Evolutionary conservation across 2,329 filamentous ascomycete species (phyloP).

Genomic region (Scortechinia acanthostroma): DNA sequence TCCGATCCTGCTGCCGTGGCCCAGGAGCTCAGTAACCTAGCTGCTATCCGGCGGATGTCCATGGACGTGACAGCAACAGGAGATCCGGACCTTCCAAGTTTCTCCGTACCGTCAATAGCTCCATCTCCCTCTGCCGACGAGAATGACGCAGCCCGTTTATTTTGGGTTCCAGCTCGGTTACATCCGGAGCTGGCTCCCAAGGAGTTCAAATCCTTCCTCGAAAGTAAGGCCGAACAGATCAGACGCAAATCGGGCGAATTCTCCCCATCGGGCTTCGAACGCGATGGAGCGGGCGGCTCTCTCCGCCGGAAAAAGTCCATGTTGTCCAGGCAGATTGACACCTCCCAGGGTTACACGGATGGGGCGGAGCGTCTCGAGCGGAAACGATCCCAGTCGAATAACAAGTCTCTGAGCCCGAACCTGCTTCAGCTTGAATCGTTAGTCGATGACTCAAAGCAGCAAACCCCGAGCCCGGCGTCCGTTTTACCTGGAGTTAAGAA

Average conservation of each 20-base stretch:
- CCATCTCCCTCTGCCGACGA: conserved; percentile 38
- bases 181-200: conserved; percentile 60
- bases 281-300: conserved; percentile 23
- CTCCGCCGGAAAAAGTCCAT: conserved; percentile 68
- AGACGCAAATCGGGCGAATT: conserved; percentile 48
- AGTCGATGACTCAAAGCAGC: conserved; percentile 45
- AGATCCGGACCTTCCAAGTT: conserved; percentile 23
- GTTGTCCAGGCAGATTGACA: conserved; percentile 67
- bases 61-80: conserved; percentile 59
- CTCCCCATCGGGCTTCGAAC: conserved; percentile 17
- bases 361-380: conserved; percentile 61
- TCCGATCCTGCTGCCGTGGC: conserved; percentile 65
- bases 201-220: conserved; percentile 63
- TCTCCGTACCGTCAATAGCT: conserved; percentile 31
- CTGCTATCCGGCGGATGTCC: conserved; percentile 69
- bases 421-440: conserved; percentile 40
- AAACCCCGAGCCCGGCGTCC: conserved; percentile 40
- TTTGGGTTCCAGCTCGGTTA: conserved; percentile 60
- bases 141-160: conserved; percentile 51
- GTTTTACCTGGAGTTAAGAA: conserved; percentile 25
- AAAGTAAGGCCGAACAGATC: conserved; percentile 55
- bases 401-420: conserved; percentile 21
- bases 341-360: conserved; percentile 53
- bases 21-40: conserved; percentile 68
- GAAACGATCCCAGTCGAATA: conserved; percentile 43